These are phyloP conservation scores for Cryptosporidium viatorum DNA, from an alignment of 169 alveolate species.

Conservation along the genomic window DNA sequence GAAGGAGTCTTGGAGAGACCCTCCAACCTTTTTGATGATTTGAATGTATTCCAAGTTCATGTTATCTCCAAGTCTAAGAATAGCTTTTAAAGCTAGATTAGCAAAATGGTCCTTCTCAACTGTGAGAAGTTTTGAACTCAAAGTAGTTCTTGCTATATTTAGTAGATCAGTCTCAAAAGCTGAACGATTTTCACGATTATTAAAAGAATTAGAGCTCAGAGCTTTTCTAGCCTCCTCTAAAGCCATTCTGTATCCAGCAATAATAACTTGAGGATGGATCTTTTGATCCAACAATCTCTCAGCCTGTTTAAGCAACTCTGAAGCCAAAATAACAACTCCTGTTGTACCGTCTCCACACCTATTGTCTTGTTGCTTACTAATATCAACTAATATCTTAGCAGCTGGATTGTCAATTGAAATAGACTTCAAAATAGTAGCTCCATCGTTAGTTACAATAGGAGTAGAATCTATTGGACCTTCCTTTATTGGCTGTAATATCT, in stretches of 20 bases:
- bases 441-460: conserved; percentile 98
- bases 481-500: conserved; percentile 93
- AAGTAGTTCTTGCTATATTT: conserved; percentile 97
- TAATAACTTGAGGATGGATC: conserved; percentile 97
- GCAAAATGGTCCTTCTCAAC: conserved; percentile 96
- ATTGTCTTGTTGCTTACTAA: conserved; percentile 91
- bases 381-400: conserved; percentile 96
- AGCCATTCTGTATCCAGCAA: conserved; percentile 91
- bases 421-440: conserved; percentile 98
- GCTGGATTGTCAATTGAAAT: conserved; percentile 99
- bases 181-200: conserved; percentile 85
- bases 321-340: conserved; percentile 99
- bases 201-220: conserved; percentile 87
- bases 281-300: conserved; percentile 95
- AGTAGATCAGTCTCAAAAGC: conserved; percentile 91
- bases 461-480: conserved; percentile 89
- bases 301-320: conserved; percentile 97
- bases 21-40: conserved; percentile 97
- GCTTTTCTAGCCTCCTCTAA: conserved; percentile 91
- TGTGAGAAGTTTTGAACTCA: conserved; percentile 95
- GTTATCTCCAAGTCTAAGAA: conserved; percentile 92
- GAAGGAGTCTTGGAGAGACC: conserved; percentile 95
- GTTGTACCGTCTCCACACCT: conserved; percentile 97
- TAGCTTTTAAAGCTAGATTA: conserved; percentile 97
- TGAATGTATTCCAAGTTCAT: conserved; percentile 91